Evolutionary conservation across 2,329 filamentous ascomycete species (phyloP), one percentile per base, ranked within the genome.

Genomic region (Aspergillus tamarii): DNA sequence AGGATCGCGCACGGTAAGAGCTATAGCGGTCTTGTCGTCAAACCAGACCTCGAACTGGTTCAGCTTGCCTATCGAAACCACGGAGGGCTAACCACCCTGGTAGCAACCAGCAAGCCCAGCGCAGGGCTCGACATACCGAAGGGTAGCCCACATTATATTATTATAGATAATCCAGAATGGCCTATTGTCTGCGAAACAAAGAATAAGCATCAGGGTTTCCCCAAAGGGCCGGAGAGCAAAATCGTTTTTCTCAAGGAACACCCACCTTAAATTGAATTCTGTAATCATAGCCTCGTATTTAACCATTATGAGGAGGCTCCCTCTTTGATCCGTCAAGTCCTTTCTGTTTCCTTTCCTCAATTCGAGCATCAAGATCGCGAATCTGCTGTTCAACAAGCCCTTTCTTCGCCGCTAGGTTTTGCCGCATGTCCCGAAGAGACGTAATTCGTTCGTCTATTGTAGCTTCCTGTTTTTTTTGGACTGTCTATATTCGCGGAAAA

Each of bases 341-440:
- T 68, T 80, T 76, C 64, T 76, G 73, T 61, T 77, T 74, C 66
- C 76, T 80, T 36, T 78, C 78, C 23, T 77, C 70, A 28, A 77
- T 74, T 55, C 80, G 81, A 28, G 74, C 74, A 50, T 84, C 78
- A 56, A 86, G 57, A 64, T 84, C 80, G n/a, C 76, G 78, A 59
- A 89, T 83, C 72, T 89, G 89, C 66, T 76, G 81, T 72, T 89
- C 84, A 58, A 89, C 71, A 56, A 83, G 83, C 8, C 78, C 77
- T 72, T 80, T 85, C 71, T 85, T 86, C 8, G 74, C 71, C 2
- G 84, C 72, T 16, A 89, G 74, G 39, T 81, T 80, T n/a, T 80
- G 77, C 52, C 84, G 82, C 59, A 81, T 79, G 54, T 75, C 72
- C 67, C 87, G 82, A 23, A 89, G 80, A 56, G 83, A 79, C n/a